Conservation (phyloP, 1,139 yeast genomes). For the Magnusiomyces ingens region DNA sequence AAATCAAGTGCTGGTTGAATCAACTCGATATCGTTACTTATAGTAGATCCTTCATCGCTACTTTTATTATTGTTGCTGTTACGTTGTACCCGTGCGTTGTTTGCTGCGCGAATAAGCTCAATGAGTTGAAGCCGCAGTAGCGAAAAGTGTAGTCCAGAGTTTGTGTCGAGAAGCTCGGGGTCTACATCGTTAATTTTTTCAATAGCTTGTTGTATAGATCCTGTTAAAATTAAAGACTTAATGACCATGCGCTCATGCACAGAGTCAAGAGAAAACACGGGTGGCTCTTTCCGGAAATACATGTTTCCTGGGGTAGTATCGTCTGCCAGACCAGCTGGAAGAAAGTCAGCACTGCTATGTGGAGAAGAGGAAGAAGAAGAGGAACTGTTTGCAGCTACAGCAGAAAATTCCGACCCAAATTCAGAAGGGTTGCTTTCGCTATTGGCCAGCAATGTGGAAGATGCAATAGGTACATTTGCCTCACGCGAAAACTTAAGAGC, state of each 20-base stretch:
- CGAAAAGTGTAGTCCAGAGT: slow-evolving; percentile 33
- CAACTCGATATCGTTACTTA: slow-evolving; percentile 11
- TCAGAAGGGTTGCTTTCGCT: not conserved
- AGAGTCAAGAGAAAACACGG: not conserved
- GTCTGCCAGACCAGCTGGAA: not conserved
- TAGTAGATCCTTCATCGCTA: slow-evolving; percentile 2
- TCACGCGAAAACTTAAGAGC: slow-evolving; percentile 35
- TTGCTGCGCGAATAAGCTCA: slow-evolving; percentile 33
- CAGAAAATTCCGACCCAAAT: not conserved
- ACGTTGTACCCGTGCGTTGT: slow-evolving; percentile 4
- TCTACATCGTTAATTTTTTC: slow-evolving; percentile 35
- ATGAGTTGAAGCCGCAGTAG: slow-evolving; percentile 35
- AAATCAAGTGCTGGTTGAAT: slow-evolving; percentile 34
- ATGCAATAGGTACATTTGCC: slow-evolving; percentile 22
- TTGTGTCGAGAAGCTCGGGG: slow-evolving; percentile 35
- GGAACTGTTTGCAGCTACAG: not conserved
- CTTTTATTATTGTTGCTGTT: not conserved
- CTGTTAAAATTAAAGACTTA: slow-evolving; percentile 31
- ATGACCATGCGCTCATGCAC: slow-evolving; percentile 32
- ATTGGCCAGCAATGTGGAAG: slow-evolving; percentile 1
- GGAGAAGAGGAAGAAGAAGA: not conserved
- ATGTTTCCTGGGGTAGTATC: not conserved
- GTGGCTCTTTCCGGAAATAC: slow-evolving; percentile 4
- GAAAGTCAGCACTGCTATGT: not conserved
- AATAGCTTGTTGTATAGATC: slow-evolving; percentile 34